Evolutionary conservation across 2,329 filamentous ascomycete species (phyloP).

Genomic region (Beauveria pseudobassiana): DNA sequence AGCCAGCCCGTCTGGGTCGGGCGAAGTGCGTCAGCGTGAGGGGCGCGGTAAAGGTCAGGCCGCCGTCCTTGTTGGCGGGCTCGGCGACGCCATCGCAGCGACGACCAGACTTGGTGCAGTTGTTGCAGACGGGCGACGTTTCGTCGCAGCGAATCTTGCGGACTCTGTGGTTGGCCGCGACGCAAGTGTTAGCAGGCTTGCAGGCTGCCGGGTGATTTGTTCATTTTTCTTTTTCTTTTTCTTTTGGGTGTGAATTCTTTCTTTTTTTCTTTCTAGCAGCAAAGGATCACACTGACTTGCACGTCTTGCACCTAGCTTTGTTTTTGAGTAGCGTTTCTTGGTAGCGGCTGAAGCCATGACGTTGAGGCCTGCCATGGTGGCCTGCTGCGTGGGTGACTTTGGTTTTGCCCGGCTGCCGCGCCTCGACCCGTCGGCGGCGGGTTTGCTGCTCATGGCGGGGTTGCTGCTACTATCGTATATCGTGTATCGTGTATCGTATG

Average conservation of each 20-base stretch:
- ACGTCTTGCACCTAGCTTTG: conserved; percentile 12
- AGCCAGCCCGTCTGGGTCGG: conserved; percentile 12
- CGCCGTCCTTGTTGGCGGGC: conserved; percentile 4
- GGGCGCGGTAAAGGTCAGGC: conserved; percentile 17
- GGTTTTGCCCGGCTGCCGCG: background rate
- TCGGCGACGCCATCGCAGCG: conserved; percentile 14
- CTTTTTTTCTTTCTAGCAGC: background rate
- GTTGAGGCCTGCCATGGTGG: background rate
- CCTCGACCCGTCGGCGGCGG: background rate
- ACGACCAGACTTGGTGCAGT: conserved; percentile 14
- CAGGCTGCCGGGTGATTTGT: background rate
- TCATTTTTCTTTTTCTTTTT: background rate
- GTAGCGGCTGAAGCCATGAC: background rate
- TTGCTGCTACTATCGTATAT: background rate
- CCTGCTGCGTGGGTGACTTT: background rate
- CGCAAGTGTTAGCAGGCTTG: background rate
- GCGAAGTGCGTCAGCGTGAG: conserved; percentile 14
- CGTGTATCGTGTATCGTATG: background rate
- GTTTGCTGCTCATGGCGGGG: background rate
- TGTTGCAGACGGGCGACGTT: conserved; percentile 14
- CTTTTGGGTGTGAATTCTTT: background rate
- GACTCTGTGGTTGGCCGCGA: conserved; percentile 8
- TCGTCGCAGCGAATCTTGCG: conserved; percentile 17
- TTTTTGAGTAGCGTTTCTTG: conserved; percentile 11
- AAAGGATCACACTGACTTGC: conserved; percentile 9